Percentiles rank a stretch among this genome's conserved stretches.
phyloP scores from a whole-genome alignment of 2,329 filamentous ascomycete species.

The Botrytis elliptica region DNA sequence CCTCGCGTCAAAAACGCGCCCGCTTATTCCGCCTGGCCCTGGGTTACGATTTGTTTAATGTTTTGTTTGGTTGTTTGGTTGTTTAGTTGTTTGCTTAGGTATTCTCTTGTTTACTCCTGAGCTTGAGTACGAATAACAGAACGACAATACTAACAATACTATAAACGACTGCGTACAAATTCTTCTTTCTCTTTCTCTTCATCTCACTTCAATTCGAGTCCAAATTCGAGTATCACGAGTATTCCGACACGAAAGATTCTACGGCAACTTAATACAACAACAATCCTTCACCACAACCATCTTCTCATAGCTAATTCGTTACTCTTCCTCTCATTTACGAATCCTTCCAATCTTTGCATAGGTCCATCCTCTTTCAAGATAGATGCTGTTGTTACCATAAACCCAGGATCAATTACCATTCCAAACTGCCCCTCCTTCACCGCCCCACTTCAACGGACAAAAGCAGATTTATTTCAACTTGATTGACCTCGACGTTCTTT shows the following conservation, averaged over 20 bases:
- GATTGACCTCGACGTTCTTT: constrained; percentile 35
- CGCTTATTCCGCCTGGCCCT: constrained; percentile 6
- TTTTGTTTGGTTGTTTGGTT: constrained; percentile 17
- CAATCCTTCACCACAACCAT: not conserved
- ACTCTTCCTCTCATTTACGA: not conserved
- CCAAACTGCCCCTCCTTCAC: constrained; percentile 27
- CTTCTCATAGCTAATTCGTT: constrained; percentile 4
- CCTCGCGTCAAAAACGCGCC: constrained; percentile 15
- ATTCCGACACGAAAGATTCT: not conserved
- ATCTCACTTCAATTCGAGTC: not conserved
- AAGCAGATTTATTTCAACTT: constrained; percentile 32
- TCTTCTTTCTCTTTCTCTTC: not conserved
- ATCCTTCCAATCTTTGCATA: constrained; percentile 10
- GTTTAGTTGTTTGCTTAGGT: constrained; percentile 20
- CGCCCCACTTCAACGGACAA: constrained; percentile 26
- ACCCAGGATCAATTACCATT: constrained; percentile 22
- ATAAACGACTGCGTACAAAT: not conserved
- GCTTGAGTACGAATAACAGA: constrained; percentile 11
- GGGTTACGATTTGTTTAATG: constrained; percentile 18
- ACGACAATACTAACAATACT: constrained; percentile 4
- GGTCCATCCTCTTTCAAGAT: constrained; percentile 21
- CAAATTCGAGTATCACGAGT: constrained; percentile 1
- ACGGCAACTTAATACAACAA: not conserved
- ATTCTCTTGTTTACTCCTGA: constrained; percentile 19
- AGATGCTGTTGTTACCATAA: constrained; percentile 28